Evolutionary conservation across 2,329 filamentous ascomycete genomes (phyloP).

Genomic region (Endothia cerciana): DNA sequence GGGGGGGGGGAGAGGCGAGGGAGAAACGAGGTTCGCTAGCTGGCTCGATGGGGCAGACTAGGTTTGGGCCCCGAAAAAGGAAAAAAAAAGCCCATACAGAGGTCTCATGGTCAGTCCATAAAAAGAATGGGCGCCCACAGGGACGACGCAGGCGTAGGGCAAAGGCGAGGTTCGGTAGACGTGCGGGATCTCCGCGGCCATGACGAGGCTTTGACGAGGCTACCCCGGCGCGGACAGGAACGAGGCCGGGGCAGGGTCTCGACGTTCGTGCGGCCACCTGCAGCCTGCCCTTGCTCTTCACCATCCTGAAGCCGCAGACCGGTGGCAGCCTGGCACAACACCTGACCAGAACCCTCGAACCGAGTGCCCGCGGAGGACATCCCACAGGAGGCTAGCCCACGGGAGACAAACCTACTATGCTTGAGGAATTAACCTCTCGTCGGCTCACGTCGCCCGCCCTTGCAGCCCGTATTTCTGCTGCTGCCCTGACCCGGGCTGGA

Average conservation of each 20-base stretch:
- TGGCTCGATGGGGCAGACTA: slow-evolving; percentile 34
- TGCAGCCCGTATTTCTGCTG: background rate
- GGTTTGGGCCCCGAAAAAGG: slow-evolving; percentile 27
- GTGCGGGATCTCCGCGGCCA: slow-evolving; percentile 1
- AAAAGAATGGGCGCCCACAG: slow-evolving; percentile 39
- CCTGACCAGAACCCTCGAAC: background rate
- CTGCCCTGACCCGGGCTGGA: background rate
- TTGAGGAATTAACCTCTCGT: background rate
- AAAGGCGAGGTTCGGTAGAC: slow-evolving; percentile 22
- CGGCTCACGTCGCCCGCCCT: background rate
- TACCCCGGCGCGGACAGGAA: slow-evolving; percentile 19
- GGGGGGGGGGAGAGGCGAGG: slow-evolving; percentile 21
- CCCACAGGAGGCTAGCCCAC: background rate
- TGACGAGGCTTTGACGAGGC: slow-evolving; percentile 19
- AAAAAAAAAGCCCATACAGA: too few relatives aligned
- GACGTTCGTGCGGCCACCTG: slow-evolving; percentile 19
- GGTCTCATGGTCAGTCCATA: slow-evolving; percentile 35
- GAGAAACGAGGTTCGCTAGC: slow-evolving; percentile 37
- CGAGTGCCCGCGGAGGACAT: background rate
- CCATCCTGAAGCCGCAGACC: background rate
- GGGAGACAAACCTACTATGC: background rate
- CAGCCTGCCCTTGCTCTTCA: background rate
- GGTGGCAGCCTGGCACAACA: background rate
- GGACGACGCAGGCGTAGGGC: slow-evolving; percentile 31
- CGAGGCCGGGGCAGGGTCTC: slow-evolving; percentile 21